These are phyloP conservation scores for Panicum virgatum DNA, from an alignment of 202 grass and related monocot species.

Conservation along the genomic window DNA sequence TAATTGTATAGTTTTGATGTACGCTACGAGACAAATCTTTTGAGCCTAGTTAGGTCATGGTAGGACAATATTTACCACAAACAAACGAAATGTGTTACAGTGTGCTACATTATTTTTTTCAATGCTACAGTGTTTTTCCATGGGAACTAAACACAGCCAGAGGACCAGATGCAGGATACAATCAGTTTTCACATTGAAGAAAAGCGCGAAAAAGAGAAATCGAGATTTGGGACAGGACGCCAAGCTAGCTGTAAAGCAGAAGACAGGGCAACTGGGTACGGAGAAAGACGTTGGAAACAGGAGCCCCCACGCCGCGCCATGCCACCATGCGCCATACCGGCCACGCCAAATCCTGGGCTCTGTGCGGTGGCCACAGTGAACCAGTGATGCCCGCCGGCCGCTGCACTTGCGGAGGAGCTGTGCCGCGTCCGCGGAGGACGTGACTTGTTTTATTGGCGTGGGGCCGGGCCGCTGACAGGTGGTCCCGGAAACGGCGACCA, in stretches of 20 bases:
- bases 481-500: constrained; percentile 4
- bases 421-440: neutral
- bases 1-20: no score
- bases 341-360: constrained; percentile 24
- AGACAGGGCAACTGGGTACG: constrained; percentile 26
- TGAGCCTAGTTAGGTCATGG: no score
- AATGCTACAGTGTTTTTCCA: no score
- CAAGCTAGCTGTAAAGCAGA: constrained; percentile 54
- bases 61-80: no score
- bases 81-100: no score
- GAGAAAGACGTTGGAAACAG: constrained; percentile 40
- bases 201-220: neutral
- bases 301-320: neutral
- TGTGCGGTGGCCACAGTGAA: neutral
- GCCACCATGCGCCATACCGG: neutral
- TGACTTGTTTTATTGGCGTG: neutral
- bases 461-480: constrained; percentile 13
- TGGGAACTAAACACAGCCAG: no score
- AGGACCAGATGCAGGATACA: constrained; percentile 13
- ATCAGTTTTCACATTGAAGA: neutral
- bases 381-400: neutral
- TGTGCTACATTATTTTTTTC: no score
- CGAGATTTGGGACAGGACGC: constrained; percentile 27
- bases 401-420: neutral
- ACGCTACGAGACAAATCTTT: no score